These are phyloP conservation scores for Irpex sp. DNA, from an alignment of 1,284 basidiomycete species.

Conservation along the genomic window DNA sequence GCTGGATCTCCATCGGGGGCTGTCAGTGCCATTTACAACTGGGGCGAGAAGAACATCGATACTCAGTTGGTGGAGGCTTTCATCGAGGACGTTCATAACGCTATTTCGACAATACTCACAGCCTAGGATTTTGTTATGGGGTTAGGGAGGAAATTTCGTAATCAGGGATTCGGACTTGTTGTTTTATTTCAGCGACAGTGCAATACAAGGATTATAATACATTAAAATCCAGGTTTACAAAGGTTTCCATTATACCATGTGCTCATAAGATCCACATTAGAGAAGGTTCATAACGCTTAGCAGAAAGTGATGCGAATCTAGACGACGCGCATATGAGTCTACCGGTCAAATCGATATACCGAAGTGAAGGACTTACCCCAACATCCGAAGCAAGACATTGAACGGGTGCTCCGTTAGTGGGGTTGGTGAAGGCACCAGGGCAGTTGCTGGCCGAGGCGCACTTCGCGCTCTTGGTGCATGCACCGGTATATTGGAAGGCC, in stretches of 20 bases:
- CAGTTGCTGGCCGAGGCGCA: conserved; percentile 3
- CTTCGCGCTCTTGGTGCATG: conserved; percentile 1
- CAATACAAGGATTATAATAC: background rate
- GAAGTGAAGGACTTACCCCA: background rate
- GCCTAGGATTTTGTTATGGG: background rate
- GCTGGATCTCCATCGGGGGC: conserved; percentile 32
- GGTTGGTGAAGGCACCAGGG: conserved; percentile 5
- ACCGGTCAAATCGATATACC: background rate
- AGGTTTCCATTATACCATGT: background rate
- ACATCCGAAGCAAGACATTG: background rate
- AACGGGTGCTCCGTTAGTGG: background rate
- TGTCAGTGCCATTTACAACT: conserved; percentile 31
- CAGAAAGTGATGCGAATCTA: background rate
- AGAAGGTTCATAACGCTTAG: background rate
- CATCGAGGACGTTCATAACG: conserved; percentile 15
- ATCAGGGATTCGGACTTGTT: too few relatives aligned
- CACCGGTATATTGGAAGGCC: background rate
- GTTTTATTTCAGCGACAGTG: background rate
- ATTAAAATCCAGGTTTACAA: background rate
- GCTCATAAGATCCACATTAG: background rate
- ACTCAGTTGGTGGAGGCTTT: conserved; percentile 29
- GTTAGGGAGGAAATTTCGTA: too few relatives aligned
- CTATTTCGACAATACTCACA: background rate
- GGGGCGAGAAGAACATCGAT: conserved; percentile 30
- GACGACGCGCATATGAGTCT: background rate